These are phyloP conservation scores for Apodospora peruviana DNA, from an alignment of 495 filamentous ascomycete species.

Conservation along the genomic window DNA sequence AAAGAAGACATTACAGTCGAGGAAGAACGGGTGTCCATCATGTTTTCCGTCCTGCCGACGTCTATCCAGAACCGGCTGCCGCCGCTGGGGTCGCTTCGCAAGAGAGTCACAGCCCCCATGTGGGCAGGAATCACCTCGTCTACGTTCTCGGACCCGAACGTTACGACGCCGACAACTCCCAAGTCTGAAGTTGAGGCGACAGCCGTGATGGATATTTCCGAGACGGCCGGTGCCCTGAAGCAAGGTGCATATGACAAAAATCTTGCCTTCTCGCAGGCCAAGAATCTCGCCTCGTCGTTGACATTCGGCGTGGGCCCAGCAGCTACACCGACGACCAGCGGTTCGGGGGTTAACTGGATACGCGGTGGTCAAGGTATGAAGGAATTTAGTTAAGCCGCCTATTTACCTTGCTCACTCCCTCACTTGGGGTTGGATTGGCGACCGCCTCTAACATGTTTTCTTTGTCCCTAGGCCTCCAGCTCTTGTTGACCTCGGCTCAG, in stretches of 20 bases:
- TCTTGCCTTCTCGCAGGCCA: conserved; percentile 1
- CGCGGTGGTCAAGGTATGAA: conserved; percentile 6
- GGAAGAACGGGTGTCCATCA: conserved; percentile 20
- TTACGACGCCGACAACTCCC: conserved; percentile 1
- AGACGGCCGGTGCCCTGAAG: background rate
- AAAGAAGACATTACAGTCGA: conserved; percentile 8
- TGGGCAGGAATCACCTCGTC: background rate
- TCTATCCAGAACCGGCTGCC: conserved; percentile 24
- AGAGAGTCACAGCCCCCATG: background rate
- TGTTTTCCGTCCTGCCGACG: conserved; percentile 24
- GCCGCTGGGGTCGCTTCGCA: conserved; percentile 19
- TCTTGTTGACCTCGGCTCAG: conserved; percentile 9
- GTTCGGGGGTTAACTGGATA: conserved; percentile 18
- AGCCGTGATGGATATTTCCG: conserved; percentile 4
- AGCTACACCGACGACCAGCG: background rate
- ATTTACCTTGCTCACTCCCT: background rate
- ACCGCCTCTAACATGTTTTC: background rate
- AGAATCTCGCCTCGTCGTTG: background rate
- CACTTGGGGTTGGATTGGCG: too few species aligned
- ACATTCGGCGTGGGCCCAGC: background rate
- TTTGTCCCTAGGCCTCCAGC: conserved; percentile 10
- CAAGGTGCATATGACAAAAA: background rate
- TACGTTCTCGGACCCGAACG: background rate
- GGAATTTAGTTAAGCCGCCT: background rate
- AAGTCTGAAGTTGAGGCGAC: conserved; percentile 10